These are phyloP conservation scores for Aechmea fasciata DNA, from an alignment of 176 grass and related monocot species.

Conservation along the genomic window DNA sequence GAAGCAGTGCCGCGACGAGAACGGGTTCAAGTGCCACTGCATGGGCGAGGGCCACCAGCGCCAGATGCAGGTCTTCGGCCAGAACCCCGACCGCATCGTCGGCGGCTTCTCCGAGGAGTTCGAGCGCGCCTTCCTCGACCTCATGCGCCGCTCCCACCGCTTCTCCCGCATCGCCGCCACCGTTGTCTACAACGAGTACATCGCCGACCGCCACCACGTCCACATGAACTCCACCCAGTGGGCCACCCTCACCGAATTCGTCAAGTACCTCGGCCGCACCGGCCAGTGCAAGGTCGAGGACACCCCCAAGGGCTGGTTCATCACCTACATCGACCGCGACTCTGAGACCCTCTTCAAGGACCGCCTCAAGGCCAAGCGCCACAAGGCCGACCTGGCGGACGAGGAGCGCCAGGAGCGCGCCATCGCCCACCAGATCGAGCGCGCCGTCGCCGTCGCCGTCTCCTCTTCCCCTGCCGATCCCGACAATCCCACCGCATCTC, in stretches of 20 bases:
- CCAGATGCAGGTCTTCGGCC: conserved; percentile 91
- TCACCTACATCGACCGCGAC: conserved; percentile 82
- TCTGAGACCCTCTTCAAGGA: conserved; percentile 74
- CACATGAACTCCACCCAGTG: conserved; percentile 86
- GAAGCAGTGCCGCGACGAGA: conserved; percentile 90
- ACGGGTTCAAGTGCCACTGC: conserved; percentile 95
- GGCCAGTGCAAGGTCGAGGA: conserved; percentile 84
- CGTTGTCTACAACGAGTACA: conserved; percentile 82
- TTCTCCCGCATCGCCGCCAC: conserved; percentile 84
- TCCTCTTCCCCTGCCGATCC: too few species aligned
- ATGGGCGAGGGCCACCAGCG: conserved; percentile 93
- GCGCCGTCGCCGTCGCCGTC: too few species aligned
- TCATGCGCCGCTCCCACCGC: conserved; percentile 62
- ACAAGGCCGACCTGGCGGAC: conserved; percentile 59
- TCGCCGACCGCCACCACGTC: conserved; percentile 55
- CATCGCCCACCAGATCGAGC: conserved; percentile 75
- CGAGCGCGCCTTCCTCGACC: conserved; percentile 43
- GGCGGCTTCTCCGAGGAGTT: conserved; percentile 77
- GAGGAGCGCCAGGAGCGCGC: conserved; percentile 76
- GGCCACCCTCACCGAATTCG: conserved; percentile 73
- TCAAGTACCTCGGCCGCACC: conserved; percentile 60
- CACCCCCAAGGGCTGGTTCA: conserved; percentile 93
- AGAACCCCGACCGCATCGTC: conserved; percentile 61
- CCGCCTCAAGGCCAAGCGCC: conserved; percentile 71
- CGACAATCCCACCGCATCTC: neutral